A percentile compares a stretch with the other conserved stretches of the same genome.
These are phyloP conservation scores for Pezicula radicicola DNA, from an alignment of 2,329 filamentous ascomycete species.

Conservation along the genomic window DNA sequence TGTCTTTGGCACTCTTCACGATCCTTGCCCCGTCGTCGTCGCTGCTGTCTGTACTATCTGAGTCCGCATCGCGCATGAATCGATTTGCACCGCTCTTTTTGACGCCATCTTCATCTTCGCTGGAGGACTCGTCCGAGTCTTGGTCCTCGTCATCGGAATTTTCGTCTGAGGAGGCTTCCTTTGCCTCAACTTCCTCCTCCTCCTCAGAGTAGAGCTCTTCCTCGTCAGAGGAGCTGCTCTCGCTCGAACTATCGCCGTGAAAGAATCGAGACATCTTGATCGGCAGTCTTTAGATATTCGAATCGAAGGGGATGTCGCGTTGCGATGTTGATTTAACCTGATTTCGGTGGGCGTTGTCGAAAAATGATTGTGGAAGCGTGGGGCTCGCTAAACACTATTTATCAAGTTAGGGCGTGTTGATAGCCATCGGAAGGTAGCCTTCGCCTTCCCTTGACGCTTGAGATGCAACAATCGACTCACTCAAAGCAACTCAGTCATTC, in stretches of 20 bases:
- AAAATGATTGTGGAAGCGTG: constrained; percentile 1
- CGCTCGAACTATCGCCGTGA: constrained; percentile 92
- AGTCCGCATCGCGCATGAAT: constrained; percentile 74
- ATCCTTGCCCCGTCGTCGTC: constrained; percentile 83
- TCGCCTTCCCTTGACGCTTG: too few relatives aligned
- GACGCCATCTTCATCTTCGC: constrained; percentile 61
- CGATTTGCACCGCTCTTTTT: constrained; percentile 70
- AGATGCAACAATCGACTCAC: too few relatives aligned
- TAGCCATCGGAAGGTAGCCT: too few relatives aligned
- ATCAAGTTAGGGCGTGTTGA: too few relatives aligned
- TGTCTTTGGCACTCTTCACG: constrained; percentile 98
- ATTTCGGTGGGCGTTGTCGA: not conserved
- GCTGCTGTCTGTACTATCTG: constrained; percentile 77
- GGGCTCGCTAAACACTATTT: too few relatives aligned
- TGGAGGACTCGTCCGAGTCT: constrained; percentile 53
- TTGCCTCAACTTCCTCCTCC: constrained; percentile 52
- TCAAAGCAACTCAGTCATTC: too few relatives aligned
- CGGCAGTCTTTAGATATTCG: constrained; percentile 7
- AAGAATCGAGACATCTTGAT: constrained; percentile 93
- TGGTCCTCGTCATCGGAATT: constrained; percentile 50
- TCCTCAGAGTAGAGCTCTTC: constrained; percentile 87
- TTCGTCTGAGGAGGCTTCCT: constrained; percentile 41
- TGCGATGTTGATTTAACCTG: constrained; percentile 2
- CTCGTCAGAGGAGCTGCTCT: constrained; percentile 90
- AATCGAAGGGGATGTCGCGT: constrained; percentile 4